phyloP scores from a whole-genome alignment of 2,329 filamentous ascomycete species.

The Talaromyces sp. region DNA sequence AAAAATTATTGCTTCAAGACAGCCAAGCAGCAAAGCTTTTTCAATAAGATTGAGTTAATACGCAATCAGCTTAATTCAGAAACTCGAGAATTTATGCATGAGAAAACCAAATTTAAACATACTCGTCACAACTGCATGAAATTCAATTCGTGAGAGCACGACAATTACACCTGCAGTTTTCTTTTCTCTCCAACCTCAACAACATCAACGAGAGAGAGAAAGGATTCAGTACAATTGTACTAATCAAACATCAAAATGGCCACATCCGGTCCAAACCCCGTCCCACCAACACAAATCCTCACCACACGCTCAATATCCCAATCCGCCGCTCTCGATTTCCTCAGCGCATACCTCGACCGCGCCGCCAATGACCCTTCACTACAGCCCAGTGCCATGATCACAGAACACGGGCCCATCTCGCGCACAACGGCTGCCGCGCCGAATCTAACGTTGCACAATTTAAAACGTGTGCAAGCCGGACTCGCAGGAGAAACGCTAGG shows the following conservation, averaged over 20 bases:
- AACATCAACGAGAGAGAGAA: background rate
- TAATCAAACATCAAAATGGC: slow-evolving; percentile 26
- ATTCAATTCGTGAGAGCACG: background rate
- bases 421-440: slow-evolving; percentile 37
- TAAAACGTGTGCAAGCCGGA: slow-evolving; percentile 43
- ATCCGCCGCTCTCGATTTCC: slow-evolving; percentile 37
- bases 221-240: background rate
- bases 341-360: slow-evolving; percentile 39
- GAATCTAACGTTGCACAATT: slow-evolving; percentile 41
- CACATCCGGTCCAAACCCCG: slow-evolving; percentile 30
- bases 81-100: background rate
- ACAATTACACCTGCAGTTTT: background rate
- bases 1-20: background rate
- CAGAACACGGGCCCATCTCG: slow-evolving; percentile 39
- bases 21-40: background rate
- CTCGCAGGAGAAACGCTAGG: slow-evolving; percentile 39
- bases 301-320: slow-evolving; percentile 32
- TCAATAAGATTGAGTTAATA: background rate
- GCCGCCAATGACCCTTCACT: slow-evolving; percentile 38
- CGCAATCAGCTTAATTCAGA: background rate
- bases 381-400: slow-evolving; percentile 42
- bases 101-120: background rate
- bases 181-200: background rate
- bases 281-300: slow-evolving; percentile 35
- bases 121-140: background rate